Conservation (phyloP, 371 early-diverging fungal species). For the Mortierella sp. region DNA sequence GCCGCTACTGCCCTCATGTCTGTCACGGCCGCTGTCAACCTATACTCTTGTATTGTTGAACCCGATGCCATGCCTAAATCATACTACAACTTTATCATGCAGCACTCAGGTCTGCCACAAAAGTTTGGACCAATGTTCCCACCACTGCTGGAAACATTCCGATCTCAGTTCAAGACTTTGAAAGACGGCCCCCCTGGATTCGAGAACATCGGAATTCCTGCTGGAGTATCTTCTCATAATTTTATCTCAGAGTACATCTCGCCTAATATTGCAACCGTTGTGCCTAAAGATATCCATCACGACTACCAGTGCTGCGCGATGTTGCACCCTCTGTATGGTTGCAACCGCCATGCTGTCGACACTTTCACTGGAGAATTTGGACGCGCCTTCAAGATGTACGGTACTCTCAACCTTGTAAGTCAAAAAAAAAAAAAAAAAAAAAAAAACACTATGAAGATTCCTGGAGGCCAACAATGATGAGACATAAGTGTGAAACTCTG, state of each 20-base stretch:
- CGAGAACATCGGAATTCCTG: constrained; percentile 60
- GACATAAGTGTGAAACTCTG: too few species aligned
- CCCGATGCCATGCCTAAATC: constrained; percentile 73
- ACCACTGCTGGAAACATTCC: constrained; percentile 57
- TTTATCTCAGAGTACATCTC: constrained; percentile 66
- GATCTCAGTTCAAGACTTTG: constrained; percentile 52
- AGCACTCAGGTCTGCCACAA: constrained; percentile 72
- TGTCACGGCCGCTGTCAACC: constrained; percentile 72
- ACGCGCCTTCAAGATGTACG: constrained; percentile 75
- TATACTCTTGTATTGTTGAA: constrained; percentile 73
- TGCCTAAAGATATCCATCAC: constrained; percentile 68
- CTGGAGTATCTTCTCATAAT: constrained; percentile 60
- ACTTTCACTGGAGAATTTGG: constrained; percentile 63
- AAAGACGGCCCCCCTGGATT: constrained; percentile 55
- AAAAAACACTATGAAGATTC: too few species aligned
- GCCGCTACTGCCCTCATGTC: constrained; percentile 77
- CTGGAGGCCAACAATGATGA: not conserved
- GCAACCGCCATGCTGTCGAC: constrained; percentile 51
- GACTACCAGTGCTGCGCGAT: constrained; percentile 78
- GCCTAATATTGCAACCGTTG: constrained; percentile 67
- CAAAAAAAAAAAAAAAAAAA: too few species aligned
- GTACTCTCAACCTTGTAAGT: constrained; percentile 78
- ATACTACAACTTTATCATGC: constrained; percentile 74
- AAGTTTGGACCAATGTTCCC: constrained; percentile 68
- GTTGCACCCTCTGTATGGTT: constrained; percentile 77